A percentile compares a stretch with the other conserved stretches of the same genome.
Evolutionary conservation across 352 stramenopile genomes (phyloP).

Genomic region (Phytopythium vexans): DNA sequence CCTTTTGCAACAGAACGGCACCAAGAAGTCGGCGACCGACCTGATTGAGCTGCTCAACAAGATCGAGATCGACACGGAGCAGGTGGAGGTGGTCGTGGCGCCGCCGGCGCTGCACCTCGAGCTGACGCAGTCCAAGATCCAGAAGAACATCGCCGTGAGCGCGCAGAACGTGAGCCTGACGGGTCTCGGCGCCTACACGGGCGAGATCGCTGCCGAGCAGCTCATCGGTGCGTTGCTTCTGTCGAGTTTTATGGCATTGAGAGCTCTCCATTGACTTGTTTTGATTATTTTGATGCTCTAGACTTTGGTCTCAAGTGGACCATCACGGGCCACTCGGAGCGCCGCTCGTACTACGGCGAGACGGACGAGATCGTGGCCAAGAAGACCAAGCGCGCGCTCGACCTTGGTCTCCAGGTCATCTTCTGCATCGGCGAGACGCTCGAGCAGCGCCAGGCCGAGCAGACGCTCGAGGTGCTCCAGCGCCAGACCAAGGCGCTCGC

Average conservation of each 20-base stretch:
- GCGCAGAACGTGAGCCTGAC: slow-evolving; percentile 87
- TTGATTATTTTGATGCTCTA: background rate
- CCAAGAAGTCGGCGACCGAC: slow-evolving; percentile 81
- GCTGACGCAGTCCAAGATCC: slow-evolving; percentile 41
- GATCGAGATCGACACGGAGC: slow-evolving; percentile 53
- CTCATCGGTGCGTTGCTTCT: slow-evolving; percentile 32
- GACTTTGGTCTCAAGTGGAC: slow-evolving; percentile 55
- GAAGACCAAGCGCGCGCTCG: slow-evolving; percentile 85
- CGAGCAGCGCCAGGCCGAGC: slow-evolving; percentile 71
- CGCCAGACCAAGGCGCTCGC: slow-evolving; percentile 91
- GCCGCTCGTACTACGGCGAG: slow-evolving; percentile 82
- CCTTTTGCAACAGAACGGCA: slow-evolving; percentile 39
- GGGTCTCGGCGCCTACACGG: slow-evolving; percentile 90
- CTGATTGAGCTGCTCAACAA: slow-evolving; percentile 84
- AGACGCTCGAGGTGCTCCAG: slow-evolving; percentile 88
- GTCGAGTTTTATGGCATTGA: background rate
- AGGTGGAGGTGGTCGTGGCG: slow-evolving; percentile 75
- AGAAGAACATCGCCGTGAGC: slow-evolving; percentile 67
- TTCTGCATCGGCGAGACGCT: slow-evolving; percentile 96
- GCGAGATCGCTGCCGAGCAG: slow-evolving; percentile 88
- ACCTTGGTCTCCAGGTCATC: slow-evolving; percentile 87
- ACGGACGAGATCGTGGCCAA: slow-evolving; percentile 88
- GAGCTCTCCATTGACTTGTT: background rate
- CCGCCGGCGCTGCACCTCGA: slow-evolving; percentile 58
- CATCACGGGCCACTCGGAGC: slow-evolving; percentile 88